phyloP scores from a whole-genome alignment of 345 rosid species.

The Gossypium turneri region DNA sequence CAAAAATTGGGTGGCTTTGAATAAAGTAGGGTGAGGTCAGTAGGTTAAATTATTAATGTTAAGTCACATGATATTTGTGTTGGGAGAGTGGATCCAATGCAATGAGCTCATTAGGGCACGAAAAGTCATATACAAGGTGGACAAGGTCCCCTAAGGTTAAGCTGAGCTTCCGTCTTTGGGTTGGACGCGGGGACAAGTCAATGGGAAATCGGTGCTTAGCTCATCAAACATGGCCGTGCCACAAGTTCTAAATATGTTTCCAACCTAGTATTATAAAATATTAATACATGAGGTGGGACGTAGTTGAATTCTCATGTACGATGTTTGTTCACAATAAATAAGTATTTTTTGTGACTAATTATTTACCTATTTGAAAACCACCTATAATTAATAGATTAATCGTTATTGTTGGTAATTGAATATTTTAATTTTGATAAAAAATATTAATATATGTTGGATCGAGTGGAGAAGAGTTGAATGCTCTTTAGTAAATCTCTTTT shows the following conservation, averaged over 20 bases:
- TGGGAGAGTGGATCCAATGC: background rate
- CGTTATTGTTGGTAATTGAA: accelerated
- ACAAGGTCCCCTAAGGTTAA: background rate
- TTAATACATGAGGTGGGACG: background rate
- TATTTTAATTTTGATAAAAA: too few relatives aligned
- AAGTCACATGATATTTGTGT: background rate
- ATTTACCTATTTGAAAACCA: accelerated
- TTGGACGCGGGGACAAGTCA: background rate
- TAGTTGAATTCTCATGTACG: background rate
- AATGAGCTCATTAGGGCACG: background rate
- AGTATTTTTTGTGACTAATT: too few relatives aligned
- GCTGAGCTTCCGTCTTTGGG: background rate
- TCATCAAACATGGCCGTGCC: background rate
- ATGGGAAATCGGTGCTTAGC: background rate
- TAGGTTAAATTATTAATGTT: background rate
- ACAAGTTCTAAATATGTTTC: background rate
- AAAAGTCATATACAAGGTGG: background rate
- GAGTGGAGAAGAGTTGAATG: too few relatives aligned
- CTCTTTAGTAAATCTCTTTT: too few relatives aligned
- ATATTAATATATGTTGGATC: too few relatives aligned
- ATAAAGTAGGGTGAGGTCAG: background rate
- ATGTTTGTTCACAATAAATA: too few relatives aligned
- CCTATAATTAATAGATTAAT: too few relatives aligned
- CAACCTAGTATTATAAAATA: background rate
- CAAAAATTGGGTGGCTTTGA: background rate